Percentiles rank a stretch among this genome's conserved stretches.
phyloP scores from a whole-genome alignment of 169 alveolate genomes.

The Babesia caballi region DNA sequence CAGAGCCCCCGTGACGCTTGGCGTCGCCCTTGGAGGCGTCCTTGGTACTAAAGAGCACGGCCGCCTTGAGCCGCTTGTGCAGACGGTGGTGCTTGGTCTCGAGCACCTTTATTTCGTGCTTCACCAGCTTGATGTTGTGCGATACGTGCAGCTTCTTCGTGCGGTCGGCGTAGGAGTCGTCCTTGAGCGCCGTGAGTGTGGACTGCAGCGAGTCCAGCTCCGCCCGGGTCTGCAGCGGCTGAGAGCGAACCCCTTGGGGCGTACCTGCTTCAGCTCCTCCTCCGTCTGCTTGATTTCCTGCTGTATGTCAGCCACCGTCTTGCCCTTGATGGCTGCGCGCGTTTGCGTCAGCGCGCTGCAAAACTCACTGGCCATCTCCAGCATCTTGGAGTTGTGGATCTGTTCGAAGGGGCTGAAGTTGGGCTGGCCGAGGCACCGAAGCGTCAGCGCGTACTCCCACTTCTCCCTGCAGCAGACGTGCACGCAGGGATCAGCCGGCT shows the following conservation, averaged over 20 bases:
- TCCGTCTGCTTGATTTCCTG: slow-evolving; percentile 52
- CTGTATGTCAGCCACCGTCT: slow-evolving; percentile 40
- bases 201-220: slow-evolving; percentile 8
- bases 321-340: slow-evolving; percentile 46
- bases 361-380: slow-evolving; percentile 45
- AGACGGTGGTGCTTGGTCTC: slow-evolving; percentile 41
- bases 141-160: slow-evolving; percentile 36
- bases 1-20: background rate
- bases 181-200: background rate
- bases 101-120: slow-evolving; percentile 43
- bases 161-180: slow-evolving; percentile 7
- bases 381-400: slow-evolving; percentile 56
- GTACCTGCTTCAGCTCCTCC: slow-evolving; percentile 47
- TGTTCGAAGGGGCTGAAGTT: slow-evolving; percentile 43
- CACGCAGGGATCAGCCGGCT: background rate
- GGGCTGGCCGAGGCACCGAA: slow-evolving; percentile 54
- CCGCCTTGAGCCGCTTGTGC: slow-evolving; percentile 47
- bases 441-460: slow-evolving; percentile 63
- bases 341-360: background rate
- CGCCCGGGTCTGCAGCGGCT: background rate
- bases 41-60: slow-evolving; percentile 33
- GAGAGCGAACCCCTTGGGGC: background rate
- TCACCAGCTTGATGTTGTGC: slow-evolving; percentile 62
- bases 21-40: background rate
- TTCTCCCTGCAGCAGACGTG: slow-evolving; percentile 33